phyloP scores from a whole-genome alignment of 768 basidiomycete species.

The Kwoniella shandongensis region DNA sequence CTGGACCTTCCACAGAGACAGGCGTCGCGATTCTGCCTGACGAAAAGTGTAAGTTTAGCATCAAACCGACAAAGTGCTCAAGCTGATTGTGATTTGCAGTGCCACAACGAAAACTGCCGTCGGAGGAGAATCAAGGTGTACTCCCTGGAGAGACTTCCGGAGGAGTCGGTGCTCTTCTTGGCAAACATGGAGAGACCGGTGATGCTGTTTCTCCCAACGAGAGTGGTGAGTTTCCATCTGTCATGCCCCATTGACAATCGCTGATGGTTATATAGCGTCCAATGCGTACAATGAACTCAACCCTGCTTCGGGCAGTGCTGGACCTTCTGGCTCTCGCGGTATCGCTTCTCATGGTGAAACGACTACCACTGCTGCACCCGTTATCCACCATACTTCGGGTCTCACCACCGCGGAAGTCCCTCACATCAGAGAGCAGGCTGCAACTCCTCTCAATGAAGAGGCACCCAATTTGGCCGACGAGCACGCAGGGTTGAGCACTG shows the following conservation, averaged over 20 bases:
- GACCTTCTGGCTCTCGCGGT: not conserved
- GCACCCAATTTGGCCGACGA: too few relatives aligned
- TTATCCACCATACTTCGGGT: not conserved
- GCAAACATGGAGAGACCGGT: conserved; percentile 4
- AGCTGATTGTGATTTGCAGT: conserved; percentile 6
- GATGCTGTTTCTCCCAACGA: not conserved
- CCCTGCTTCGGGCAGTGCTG: conserved; percentile 2
- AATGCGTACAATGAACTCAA: conserved; percentile 1
- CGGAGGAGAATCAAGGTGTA: conserved; percentile 25
- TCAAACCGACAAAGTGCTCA: not conserved
- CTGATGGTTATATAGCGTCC: conserved; percentile 2
- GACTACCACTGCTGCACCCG: not conserved
- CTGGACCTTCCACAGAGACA: conserved; percentile 31
- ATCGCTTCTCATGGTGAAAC: not conserved
- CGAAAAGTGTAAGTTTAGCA: conserved; percentile 29
- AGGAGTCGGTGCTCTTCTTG: conserved; percentile 25
- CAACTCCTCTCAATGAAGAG: too few relatives aligned
- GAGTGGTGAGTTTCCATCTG: not conserved
- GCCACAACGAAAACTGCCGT: conserved; percentile 6
- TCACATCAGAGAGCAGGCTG: too few relatives aligned
- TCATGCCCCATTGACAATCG: not conserved
- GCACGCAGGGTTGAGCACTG: too few relatives aligned
- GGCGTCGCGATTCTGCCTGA: conserved; percentile 47
- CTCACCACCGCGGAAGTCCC: not conserved
- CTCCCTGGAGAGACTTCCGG: conserved; percentile 30